These are phyloP conservation scores for Fusarium scirpi DNA, from an alignment of 2,329 filamentous ascomycete genomes.

Conservation along the genomic window DNA sequence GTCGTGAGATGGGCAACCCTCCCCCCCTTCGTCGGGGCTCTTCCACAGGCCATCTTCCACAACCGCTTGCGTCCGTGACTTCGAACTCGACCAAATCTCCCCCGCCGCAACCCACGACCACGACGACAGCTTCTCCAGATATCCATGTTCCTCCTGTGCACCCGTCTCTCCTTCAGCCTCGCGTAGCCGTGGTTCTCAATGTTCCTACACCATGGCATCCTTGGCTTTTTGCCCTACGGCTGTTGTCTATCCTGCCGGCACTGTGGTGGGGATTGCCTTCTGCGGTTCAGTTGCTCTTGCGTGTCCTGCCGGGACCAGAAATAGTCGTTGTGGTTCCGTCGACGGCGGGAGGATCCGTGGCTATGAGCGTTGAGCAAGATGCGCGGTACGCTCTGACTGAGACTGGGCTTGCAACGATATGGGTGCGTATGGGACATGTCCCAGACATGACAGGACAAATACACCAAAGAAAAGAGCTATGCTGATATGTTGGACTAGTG, in stretches of 20 bases:
- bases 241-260: slow-evolving; percentile 76
- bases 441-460: background rate
- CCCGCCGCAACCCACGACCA: slow-evolving; percentile 1
- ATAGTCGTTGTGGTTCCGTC: slow-evolving; percentile 45
- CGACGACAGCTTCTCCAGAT: slow-evolving; percentile 18
- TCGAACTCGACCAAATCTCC: slow-evolving; percentile 22
- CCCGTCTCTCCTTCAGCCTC: slow-evolving; percentile 73
- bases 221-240: slow-evolving; percentile 78
- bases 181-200: slow-evolving; percentile 81
- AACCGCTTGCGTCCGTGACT: slow-evolving; percentile 32
- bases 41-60: slow-evolving; percentile 43
- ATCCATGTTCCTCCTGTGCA: slow-evolving; percentile 37
- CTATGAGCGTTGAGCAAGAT: slow-evolving; percentile 39
- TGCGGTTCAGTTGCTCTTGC: slow-evolving; percentile 74
- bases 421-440: slow-evolving; percentile 64
- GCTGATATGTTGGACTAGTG: slow-evolving; percentile 63
- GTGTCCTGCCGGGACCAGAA: slow-evolving; percentile 63
- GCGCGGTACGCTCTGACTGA: slow-evolving; percentile 67
- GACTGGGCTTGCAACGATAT: slow-evolving; percentile 77
- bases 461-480: background rate
- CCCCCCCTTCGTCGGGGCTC: slow-evolving; percentile 45
- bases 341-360: slow-evolving; percentile 39
- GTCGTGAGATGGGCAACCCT: slow-evolving; percentile 46
- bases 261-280: slow-evolving; percentile 79
- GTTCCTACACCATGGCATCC: slow-evolving; percentile 79